Base-by-base conservation (phyloP, 1,284 basidiomycete genomes). In the Polyporus tsugae region DNA sequence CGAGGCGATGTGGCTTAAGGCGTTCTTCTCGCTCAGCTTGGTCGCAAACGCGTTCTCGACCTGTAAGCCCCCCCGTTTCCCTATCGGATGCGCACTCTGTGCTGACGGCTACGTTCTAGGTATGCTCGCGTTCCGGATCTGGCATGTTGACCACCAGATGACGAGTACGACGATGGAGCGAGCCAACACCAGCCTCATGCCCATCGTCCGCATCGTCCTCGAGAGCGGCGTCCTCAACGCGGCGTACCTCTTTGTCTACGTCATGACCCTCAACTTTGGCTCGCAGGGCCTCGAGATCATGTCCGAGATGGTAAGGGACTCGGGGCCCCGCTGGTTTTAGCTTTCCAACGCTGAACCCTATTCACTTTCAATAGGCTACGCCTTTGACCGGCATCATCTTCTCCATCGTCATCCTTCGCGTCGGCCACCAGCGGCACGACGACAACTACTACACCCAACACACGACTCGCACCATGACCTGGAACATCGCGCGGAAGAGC, bases 191-290 rank as follows among this genome's bases (percentile, higher is more conserved):
- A 60, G 41, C 19, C 64, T 72, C 17, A 63, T 46, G 15, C 71
- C 71, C 6, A 65, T 74, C 52, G 39, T 74, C 33, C 64, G 65
- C 36, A 74, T 73, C 49, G 42, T 73, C 39, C 55, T 74, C 60
- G 73, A 74, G 63, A 73, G 71, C 41, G 72, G 71, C 35, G 33
- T 63, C n/a, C 35, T 74, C 49, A 74, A 73, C 60, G 72, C 70
- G 4, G 64, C 68, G 17, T 73, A 68, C 65, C 68, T 74, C 38
- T 68, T 73, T 63, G 70, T 49, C 11, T 73, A 66, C 59, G 66
- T 66, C 29, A 65, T 71, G 64, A 67, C 67, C 15, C 66, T 73
- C 29, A 53, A 35, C 13, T 64, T 64, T 22, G 68, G 65, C 39
- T 64, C 68, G 22, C 53, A 70, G 35, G 67, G 65, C 7, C 61